Conservation (phyloP, 2,329 filamentous ascomycete species). For the Beauveria australis region DNA sequence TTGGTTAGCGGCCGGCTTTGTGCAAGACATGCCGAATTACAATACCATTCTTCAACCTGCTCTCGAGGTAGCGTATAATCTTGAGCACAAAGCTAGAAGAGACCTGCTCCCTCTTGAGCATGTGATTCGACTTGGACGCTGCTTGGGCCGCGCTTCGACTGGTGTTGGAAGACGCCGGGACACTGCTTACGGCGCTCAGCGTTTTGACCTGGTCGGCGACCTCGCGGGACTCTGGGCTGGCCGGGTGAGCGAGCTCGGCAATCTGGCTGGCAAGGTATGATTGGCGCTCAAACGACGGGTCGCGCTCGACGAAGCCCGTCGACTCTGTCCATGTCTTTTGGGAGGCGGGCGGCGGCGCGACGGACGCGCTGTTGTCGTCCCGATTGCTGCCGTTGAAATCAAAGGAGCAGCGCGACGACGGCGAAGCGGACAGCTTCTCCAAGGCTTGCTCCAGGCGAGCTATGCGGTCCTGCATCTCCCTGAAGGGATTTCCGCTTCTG, state of each 20-base stretch:
- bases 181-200: not conserved
- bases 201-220: constrained; percentile 11
- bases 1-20: not conserved
- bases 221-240: not conserved
- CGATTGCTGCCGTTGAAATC: not conserved
- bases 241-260: constrained; percentile 7
- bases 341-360: constrained; percentile 1
- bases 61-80: constrained; percentile 4
- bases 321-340: constrained; percentile 8
- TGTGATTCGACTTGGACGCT: not conserved
- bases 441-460: constrained; percentile 12
- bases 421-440: constrained; percentile 8
- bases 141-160: not conserved
- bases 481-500: not conserved
- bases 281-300: constrained; percentile 13
- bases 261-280: constrained; percentile 12
- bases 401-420: not conserved
- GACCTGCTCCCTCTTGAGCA: constrained; percentile 1
- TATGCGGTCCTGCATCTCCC: constrained; percentile 13
- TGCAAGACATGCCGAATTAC: too few relatives aligned
- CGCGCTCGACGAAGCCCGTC: constrained; percentile 11
- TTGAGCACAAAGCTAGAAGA: constrained; percentile 8
- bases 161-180: not conserved
- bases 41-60: not conserved
- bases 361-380: not conserved